Percentiles rank a stretch among this genome's conserved stretches.
Conservation (phyloP, 2,329 filamentous ascomycete species). For the Apiospora aurea region DNA sequence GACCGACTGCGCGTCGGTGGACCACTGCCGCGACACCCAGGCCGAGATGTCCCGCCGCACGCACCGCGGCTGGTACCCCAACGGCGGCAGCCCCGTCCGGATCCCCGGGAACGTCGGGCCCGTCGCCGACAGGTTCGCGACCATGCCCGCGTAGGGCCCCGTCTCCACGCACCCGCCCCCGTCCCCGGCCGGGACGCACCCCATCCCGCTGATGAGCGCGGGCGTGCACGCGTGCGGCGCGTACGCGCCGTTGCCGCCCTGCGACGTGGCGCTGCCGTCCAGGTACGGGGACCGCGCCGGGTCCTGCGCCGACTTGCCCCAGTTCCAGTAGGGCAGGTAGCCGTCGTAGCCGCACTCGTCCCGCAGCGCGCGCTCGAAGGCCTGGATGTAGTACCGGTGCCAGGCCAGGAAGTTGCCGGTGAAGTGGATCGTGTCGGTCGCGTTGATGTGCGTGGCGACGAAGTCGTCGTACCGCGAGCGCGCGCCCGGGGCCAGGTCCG, state of each 20-base stretch:
- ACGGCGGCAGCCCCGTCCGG: slow-evolving; percentile 35
- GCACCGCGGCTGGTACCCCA: slow-evolving; percentile 31
- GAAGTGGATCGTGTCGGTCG: slow-evolving; percentile 44
- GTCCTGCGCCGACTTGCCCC: slow-evolving; percentile 43
- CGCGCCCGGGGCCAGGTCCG: slow-evolving; percentile 25
- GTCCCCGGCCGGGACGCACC: slow-evolving; percentile 26
- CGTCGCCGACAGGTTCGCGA: slow-evolving; percentile 36
- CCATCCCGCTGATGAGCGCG: slow-evolving; percentile 29
- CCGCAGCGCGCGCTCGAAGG: slow-evolving; percentile 29
- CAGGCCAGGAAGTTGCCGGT: slow-evolving; percentile 33
- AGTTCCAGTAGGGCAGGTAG: slow-evolving; percentile 49
- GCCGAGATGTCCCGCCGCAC: slow-evolving; percentile 29
- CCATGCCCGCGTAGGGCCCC: slow-evolving; percentile 37
- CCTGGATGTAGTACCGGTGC: slow-evolving; percentile 32
- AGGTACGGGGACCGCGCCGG: slow-evolving; percentile 42
- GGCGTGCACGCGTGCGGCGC: slow-evolving; percentile 32
- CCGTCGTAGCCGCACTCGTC: slow-evolving; percentile 50
- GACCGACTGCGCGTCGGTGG: slow-evolving; percentile 33
- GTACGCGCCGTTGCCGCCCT: slow-evolving; percentile 40
- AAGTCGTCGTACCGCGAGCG: slow-evolving; percentile 46
- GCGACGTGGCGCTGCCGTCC: slow-evolving; percentile 47
- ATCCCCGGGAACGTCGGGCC: slow-evolving; percentile 35
- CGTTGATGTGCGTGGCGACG: slow-evolving; percentile 46
- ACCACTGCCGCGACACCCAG: slow-evolving; percentile 32
- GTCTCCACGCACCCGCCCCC: slow-evolving; percentile 45